Evolutionary conservation across 805 yeast genomes (phyloP).

Genomic region (Kazachstania africana): DNA sequence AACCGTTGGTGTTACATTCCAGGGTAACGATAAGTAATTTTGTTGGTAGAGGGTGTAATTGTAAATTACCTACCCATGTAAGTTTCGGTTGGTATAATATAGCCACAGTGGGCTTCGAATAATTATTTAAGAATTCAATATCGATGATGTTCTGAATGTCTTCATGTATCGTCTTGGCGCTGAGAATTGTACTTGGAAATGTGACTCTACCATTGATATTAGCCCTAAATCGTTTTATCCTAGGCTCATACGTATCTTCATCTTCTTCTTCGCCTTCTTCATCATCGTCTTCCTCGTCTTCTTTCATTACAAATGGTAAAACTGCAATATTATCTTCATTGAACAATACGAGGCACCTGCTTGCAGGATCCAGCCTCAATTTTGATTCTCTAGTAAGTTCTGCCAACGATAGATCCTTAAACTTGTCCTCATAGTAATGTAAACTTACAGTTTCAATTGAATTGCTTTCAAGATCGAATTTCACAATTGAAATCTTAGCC

Average conservation of each 20-base stretch:
- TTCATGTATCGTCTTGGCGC: slow-evolving; percentile 43
- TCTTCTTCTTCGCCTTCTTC: slow-evolving; percentile 23
- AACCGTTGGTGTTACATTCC: slow-evolving; percentile 29
- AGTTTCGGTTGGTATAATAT: slow-evolving; percentile 44
- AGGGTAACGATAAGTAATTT: slow-evolving; percentile 31
- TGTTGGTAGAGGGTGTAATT: slow-evolving; percentile 13
- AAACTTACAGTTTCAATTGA: slow-evolving; percentile 61
- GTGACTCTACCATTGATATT: slow-evolving; percentile 3
- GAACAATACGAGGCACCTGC: slow-evolving; percentile 43
- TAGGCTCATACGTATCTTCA: slow-evolving; percentile 9
- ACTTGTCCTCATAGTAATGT: slow-evolving; percentile 73
- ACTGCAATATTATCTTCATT: slow-evolving; percentile 62
- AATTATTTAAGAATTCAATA: slow-evolving; percentile 58
- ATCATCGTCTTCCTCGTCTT: slow-evolving; percentile 30
- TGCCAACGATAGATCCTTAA: slow-evolving; percentile 36
- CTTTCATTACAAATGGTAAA: slow-evolving; percentile 40
- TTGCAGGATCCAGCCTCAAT: slow-evolving; percentile 51
- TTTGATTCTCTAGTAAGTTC: slow-evolving; percentile 28
- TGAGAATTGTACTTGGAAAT: slow-evolving; percentile 41
- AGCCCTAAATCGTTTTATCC: slow-evolving; percentile 5
- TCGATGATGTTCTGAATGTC: slow-evolving; percentile 55
- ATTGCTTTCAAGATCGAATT: slow-evolving; percentile 50
- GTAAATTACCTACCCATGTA: slow-evolving; percentile 63
- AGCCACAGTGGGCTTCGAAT: slow-evolving; percentile 74
- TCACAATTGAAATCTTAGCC: slow-evolving; percentile 69